Conservation (phyloP, 345 rosid genomes). For the Geranium rotundifolium region DNA sequence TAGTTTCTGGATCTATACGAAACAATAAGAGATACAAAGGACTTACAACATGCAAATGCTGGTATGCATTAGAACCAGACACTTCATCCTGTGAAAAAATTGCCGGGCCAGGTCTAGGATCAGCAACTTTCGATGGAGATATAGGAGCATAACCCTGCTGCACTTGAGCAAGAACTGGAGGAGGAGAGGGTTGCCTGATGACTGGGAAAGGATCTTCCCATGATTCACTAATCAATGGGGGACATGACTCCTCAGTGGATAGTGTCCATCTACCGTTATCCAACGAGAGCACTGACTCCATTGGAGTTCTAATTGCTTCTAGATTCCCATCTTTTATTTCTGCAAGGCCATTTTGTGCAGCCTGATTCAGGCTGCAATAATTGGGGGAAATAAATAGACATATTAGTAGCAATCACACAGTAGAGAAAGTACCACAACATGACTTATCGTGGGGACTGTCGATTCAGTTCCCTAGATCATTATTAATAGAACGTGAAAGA, state of each 20-base stretch:
- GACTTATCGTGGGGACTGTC: background rate
- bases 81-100: constrained; percentile 40
- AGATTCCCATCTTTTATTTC: constrained; percentile 27
- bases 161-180: constrained; percentile 88
- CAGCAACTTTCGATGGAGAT: constrained; percentile 89
- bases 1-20: background rate
- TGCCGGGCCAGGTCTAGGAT: constrained; percentile 98
- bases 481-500: background rate
- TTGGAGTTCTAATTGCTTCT: constrained; percentile 28
- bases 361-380: constrained; percentile 37
- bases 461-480: background rate
- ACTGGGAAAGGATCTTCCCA: constrained; percentile 76
- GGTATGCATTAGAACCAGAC: constrained; percentile 44
- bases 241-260: constrained; percentile 35
- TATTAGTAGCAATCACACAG: constrained; percentile 12
- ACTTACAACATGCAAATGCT: constrained; percentile 82
- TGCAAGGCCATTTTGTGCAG: constrained; percentile 29
- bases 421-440: constrained; percentile 1
- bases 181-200: constrained; percentile 77
- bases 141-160: constrained; percentile 52
- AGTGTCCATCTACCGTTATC: constrained; percentile 84
- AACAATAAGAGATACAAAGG: constrained; percentile 2
- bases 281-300: constrained; percentile 82
- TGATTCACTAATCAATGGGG: constrained; percentile 38
- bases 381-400: constrained; percentile 13